phyloP scores from a whole-genome alignment of 2,329 filamentous ascomycete species.

The Xylariaceae sp. region DNA sequence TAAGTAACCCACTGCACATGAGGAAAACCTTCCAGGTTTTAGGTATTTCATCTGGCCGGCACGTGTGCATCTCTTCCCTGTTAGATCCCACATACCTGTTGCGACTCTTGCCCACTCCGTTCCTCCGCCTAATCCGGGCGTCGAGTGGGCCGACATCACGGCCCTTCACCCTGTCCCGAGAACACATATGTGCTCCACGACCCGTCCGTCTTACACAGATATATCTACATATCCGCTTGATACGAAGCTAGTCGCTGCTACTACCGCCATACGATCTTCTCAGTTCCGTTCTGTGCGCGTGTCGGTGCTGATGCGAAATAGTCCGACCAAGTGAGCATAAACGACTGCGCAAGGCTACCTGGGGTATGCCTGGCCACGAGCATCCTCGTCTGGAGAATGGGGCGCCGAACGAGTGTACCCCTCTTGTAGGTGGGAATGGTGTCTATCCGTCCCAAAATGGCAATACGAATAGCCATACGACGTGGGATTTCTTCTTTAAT shows the following conservation, averaged over 20 bases:
- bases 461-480: conserved; percentile 26
- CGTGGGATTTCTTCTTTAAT: conserved; percentile 47
- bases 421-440: conserved; percentile 25
- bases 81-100: background rate
- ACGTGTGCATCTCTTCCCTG: background rate
- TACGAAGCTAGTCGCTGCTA: conserved; percentile 6
- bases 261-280: background rate
- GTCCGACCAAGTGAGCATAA: conserved; percentile 29
- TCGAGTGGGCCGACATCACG: background rate
- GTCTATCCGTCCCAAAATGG: conserved; percentile 18
- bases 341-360: conserved; percentile 27
- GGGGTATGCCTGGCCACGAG: conserved; percentile 11
- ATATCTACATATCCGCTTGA: background rate
- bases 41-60: background rate
- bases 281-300: conserved; percentile 1
- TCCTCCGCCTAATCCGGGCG: background rate
- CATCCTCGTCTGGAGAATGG: conserved; percentile 24
- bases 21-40: background rate
- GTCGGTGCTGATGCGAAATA: conserved; percentile 30
- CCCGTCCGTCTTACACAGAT: background rate
- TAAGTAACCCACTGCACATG: conserved; percentile 10
- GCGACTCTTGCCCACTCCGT: background rate
- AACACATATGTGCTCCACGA: too few species aligned
- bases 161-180: background rate
- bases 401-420: conserved; percentile 26